These are phyloP conservation scores for Blastobotrys elegans DNA, from an alignment of 1,139 yeast genomes.

Conservation along the genomic window DNA sequence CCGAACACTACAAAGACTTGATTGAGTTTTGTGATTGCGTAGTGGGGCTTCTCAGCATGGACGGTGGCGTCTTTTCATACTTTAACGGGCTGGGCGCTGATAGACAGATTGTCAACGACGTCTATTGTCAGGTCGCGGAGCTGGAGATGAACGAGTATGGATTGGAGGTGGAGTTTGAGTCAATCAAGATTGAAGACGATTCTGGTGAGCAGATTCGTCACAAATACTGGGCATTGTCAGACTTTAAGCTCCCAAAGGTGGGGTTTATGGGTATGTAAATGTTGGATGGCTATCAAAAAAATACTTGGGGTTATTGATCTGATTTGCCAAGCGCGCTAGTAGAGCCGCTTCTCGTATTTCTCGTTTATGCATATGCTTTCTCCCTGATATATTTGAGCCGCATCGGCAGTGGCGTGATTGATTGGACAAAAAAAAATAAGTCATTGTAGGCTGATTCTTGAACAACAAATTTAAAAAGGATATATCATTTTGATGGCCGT, in stretches of 20 bases:
- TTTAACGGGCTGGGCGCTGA: conserved; percentile 98
- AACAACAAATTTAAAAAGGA: too few relatives aligned
- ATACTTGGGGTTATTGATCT: too few relatives aligned
- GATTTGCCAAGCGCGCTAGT: too few relatives aligned
- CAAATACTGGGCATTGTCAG: conserved; percentile 54
- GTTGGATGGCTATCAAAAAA: too few relatives aligned
- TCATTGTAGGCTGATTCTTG: too few relatives aligned
- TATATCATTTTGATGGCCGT: too few relatives aligned
- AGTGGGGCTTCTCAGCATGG: conserved; percentile 72
- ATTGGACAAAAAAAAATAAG: too few relatives aligned
- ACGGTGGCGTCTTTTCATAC: conserved; percentile 66
- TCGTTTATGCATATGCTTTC: too few relatives aligned
- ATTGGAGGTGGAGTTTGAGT: conserved; percentile 50
- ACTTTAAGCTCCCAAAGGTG: conserved; percentile 20
- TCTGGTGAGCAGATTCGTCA: conserved; percentile 52
- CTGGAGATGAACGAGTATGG: conserved; percentile 80
- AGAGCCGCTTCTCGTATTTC: too few relatives aligned
- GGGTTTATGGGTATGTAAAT: conserved; percentile 3
- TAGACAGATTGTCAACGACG: conserved; percentile 81
- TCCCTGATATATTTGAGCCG: too few relatives aligned
- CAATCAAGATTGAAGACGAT: conserved; percentile 22
- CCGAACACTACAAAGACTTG: conserved; percentile 86
- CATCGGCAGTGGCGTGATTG: too few relatives aligned
- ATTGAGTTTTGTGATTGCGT: conserved; percentile 73
- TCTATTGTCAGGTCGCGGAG: conserved; percentile 75